These are phyloP conservation scores for Paramecium pentaurelia DNA, from an alignment of 73 alveolate genomes.

Conservation along the genomic window DNA sequence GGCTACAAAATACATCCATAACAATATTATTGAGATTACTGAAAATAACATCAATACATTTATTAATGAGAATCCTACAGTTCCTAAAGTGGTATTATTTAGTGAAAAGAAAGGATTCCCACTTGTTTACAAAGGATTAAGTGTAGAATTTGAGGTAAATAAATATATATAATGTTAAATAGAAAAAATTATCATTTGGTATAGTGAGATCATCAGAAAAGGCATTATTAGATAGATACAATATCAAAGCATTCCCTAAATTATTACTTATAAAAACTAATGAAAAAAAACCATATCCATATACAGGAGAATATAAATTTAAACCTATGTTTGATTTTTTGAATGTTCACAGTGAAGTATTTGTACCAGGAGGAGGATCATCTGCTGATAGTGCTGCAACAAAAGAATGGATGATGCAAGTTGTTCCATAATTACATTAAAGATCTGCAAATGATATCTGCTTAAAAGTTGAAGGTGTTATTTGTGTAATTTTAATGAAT, in stretches of 20 bases:
- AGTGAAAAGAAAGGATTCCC: conserved; percentile 94
- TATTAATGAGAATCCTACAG: conserved; percentile 82
- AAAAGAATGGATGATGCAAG: conserved; percentile 90
- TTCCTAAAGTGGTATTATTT: conserved; percentile 93
- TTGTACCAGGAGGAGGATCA: conserved; percentile 88
- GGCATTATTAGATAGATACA: conserved; percentile 82
- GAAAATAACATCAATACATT: conserved; percentile 87
- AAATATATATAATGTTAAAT: background rate
- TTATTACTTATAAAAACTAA: conserved; percentile 76
- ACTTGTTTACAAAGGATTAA: conserved; percentile 84
- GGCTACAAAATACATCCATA: conserved; percentile 79
- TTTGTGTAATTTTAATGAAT: conserved; percentile 62
- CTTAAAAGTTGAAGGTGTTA: conserved; percentile 67
- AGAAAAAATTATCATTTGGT: conserved; percentile 91
- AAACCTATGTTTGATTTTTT: conserved; percentile 88
- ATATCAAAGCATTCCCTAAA: conserved; percentile 88
- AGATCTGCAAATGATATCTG: conserved; percentile 92
- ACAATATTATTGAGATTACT: conserved; percentile 83
- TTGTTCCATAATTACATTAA: conserved; percentile 84
- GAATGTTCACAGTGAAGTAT: conserved; percentile 92
- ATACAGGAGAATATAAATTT: conserved; percentile 90
- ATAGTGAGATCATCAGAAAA: conserved; percentile 80
- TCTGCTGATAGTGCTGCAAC: conserved; percentile 81
- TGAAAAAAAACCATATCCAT: conserved; percentile 83
- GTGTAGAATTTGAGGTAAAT: conserved; percentile 77